Conservation (phyloP, 169 alveolate genomes). For the Theileria annulata region DNA sequence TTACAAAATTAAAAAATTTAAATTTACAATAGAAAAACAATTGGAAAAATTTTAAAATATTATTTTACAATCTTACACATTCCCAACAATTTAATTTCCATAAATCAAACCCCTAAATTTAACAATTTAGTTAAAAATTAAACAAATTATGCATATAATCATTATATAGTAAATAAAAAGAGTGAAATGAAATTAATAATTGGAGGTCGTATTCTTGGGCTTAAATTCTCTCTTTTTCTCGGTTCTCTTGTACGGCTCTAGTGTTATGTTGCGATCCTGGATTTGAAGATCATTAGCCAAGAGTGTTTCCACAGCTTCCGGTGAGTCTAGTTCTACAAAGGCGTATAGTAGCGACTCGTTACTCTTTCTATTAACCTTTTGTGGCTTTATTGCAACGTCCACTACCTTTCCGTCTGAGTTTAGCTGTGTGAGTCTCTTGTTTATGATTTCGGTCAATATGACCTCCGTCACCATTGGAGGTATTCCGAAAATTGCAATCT, state of each 20-base stretch:
- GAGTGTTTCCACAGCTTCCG: slow-evolving; percentile 42
- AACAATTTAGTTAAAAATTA: not conserved
- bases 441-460: slow-evolving; percentile 28
- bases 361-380: slow-evolving; percentile 6
- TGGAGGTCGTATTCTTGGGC: not conserved
- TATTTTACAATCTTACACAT: not conserved
- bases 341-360: slow-evolving; percentile 39
- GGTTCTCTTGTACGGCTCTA: slow-evolving; percentile 45
- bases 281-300: slow-evolving; percentile 26
- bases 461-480: slow-evolving; percentile 46
- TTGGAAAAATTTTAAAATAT: too few species aligned
- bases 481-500: slow-evolving; percentile 48
- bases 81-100: slow-evolving; percentile 2
- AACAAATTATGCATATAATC: too few species aligned
- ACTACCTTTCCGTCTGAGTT: slow-evolving; percentile 27
- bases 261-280: slow-evolving; percentile 26
- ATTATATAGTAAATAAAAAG: too few species aligned
- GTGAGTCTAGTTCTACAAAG: slow-evolving; percentile 38
- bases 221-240: slow-evolving; percentile 13
- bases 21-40: not conserved
- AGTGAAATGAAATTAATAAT: not conserved
- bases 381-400: slow-evolving; percentile 15
- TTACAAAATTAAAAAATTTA: too few species aligned
- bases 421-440: slow-evolving; percentile 23
- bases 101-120: not conserved